These are phyloP conservation scores for Rhizopogon vinicolor DNA, from an alignment of 768 basidiomycete species.

Conservation along the genomic window DNA sequence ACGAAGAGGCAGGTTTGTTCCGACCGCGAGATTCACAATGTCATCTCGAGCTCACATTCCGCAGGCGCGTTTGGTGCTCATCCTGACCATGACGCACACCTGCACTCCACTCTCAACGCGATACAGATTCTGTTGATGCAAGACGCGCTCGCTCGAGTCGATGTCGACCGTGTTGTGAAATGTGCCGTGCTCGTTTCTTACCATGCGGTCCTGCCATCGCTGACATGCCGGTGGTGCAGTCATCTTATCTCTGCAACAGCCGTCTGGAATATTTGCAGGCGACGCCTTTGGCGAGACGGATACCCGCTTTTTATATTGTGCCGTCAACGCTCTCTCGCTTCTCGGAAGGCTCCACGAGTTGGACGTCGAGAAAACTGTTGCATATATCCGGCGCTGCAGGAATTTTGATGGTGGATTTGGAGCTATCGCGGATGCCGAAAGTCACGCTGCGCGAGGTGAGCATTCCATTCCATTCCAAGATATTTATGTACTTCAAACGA, in stretches of 20 bases:
- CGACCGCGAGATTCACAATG: not conserved
- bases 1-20: conserved; percentile 70
- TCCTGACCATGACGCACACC: conserved; percentile 89
- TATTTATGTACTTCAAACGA: not conserved
- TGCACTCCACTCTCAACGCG: conserved; percentile 83
- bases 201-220: not conserved
- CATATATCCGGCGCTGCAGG: conserved; percentile 70
- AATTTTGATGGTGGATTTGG: conserved; percentile 99
- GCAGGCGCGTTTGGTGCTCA: conserved; percentile 90
- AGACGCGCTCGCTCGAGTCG: conserved; percentile 68
- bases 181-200: conserved; percentile 44
- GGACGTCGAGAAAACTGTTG: conserved; percentile 61
- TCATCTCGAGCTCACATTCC: not conserved
- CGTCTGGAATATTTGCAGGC: conserved; percentile 85
- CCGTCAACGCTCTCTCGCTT: conserved; percentile 77
- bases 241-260: conserved; percentile 79
- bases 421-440: conserved; percentile 78
- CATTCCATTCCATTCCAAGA: not conserved
- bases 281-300: conserved; percentile 91
- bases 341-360: conserved; percentile 71
- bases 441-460: conserved; percentile 86
- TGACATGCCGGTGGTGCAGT: conserved; percentile 38
- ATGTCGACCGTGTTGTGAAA: conserved; percentile 63
- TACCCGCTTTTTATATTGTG: conserved; percentile 87
- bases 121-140: conserved; percentile 90